Evolutionary conservation across 2,329 filamentous ascomycete species (phyloP).

Genomic region (Pyrenochaeta sp.): DNA sequence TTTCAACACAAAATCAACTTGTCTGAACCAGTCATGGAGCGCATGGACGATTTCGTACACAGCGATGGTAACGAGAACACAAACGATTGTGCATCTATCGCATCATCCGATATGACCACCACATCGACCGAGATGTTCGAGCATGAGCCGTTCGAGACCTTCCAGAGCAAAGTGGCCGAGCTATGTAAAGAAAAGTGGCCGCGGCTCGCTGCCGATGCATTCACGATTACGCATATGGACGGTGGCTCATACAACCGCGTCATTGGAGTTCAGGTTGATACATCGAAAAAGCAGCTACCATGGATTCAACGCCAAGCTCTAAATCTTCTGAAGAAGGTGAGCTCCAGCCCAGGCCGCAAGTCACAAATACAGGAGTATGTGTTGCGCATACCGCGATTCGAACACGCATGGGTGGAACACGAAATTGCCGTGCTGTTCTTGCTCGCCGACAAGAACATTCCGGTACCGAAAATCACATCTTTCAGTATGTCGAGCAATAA

Average conservation of each 20-base stretch:
- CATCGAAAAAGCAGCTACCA: neutral
- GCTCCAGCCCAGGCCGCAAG: neutral
- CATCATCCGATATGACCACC: neutral
- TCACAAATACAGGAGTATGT: neutral
- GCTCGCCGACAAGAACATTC: neutral
- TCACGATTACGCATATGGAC: neutral
- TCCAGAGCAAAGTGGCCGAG: neutral
- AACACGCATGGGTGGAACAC: neutral
- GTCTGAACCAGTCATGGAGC: neutral
- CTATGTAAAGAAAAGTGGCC: neutral
- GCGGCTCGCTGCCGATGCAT: neutral
- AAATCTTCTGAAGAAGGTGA: neutral
- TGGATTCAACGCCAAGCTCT: neutral
- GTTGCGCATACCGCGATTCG: neutral
- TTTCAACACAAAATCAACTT: neutral
- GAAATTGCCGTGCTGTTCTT: neutral
- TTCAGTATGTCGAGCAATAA: neutral
- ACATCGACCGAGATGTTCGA: constrained; percentile 5
- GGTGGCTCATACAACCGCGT: constrained; percentile 9
- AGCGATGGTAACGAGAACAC: neutral
- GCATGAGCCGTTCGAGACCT: constrained; percentile 5
- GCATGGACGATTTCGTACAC: neutral
- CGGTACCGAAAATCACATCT: neutral
- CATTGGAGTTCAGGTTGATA: neutral
- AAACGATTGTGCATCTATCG: neutral